phyloP scores from a whole-genome alignment of 805 yeast genomes.

The Cyberlindnera veronae region DNA sequence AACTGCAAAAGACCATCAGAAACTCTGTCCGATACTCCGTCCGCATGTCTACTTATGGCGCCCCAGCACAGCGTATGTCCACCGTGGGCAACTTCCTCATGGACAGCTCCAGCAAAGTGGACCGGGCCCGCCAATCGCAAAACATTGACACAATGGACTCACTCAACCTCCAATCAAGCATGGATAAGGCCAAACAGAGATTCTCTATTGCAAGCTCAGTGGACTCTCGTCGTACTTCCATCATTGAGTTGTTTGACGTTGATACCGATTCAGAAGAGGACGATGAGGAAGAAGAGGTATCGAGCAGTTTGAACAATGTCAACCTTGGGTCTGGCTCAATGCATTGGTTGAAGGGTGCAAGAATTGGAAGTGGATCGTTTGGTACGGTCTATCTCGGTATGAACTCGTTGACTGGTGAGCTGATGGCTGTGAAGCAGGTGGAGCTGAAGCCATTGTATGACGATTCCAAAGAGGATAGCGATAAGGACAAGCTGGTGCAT shows the following conservation, averaged over 20 bases:
- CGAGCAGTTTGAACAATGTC: slow-evolving; percentile 8
- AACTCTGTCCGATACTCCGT: slow-evolving; percentile 81
- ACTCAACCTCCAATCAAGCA: slow-evolving; percentile 28
- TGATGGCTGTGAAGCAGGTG: slow-evolving; percentile 97
- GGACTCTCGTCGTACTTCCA: slow-evolving; percentile 23
- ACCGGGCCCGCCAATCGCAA: slow-evolving; percentile 36
- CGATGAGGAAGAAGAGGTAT: slow-evolving; percentile 10
- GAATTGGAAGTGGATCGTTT: slow-evolving; percentile 92
- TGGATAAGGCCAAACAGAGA: slow-evolving; percentile 28
- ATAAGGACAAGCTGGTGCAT: slow-evolving; percentile 32
- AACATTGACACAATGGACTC: slow-evolving; percentile 29
- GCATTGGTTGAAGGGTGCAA: slow-evolving; percentile 89
- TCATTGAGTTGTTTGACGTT: slow-evolving; percentile 26
- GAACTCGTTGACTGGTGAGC: slow-evolving; percentile 88
- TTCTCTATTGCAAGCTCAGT: slow-evolving; percentile 25
- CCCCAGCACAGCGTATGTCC: slow-evolving; percentile 30
- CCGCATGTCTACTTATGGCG: slow-evolving; percentile 41
- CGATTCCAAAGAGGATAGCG: slow-evolving; percentile 23
- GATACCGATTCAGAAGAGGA: slow-evolving; percentile 24
- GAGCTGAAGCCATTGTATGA: slow-evolving; percentile 51
- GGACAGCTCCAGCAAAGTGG: slow-evolving; percentile 53
- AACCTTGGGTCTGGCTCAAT: slow-evolving; percentile 50
- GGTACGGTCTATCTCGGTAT: slow-evolving; percentile 92
- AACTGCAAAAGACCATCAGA: slow-evolving; percentile 74
- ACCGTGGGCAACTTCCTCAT: slow-evolving; percentile 65